Conservation (phyloP, 2,329 filamentous ascomycete species). For the Penicillium sumatraense region DNA sequence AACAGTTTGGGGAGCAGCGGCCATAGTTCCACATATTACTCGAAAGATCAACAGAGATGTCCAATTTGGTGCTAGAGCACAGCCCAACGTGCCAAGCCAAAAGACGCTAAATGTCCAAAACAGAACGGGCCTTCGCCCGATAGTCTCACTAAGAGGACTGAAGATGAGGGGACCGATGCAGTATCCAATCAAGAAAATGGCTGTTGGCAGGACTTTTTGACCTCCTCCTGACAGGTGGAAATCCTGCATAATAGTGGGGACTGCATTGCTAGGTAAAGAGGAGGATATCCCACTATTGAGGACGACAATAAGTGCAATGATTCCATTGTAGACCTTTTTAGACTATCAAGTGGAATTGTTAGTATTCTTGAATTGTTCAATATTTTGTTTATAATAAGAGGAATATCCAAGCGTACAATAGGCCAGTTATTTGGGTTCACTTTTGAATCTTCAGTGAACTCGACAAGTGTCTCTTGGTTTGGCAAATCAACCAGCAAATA, state of each 20-base stretch:
- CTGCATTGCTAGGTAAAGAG: constrained; percentile 45
- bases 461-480: constrained; percentile 29
- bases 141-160: constrained; percentile 49
- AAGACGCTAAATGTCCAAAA: constrained; percentile 55
- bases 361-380: neutral
- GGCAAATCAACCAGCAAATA: constrained; percentile 27
- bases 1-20: constrained; percentile 48
- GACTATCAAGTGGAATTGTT: constrained; percentile 7
- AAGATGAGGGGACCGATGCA: constrained; percentile 47
- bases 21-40: constrained; percentile 46
- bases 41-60: constrained; percentile 47
- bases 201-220: constrained; percentile 40
- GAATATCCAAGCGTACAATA: constrained; percentile 25
- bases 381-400: constrained; percentile 2
- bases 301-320: constrained; percentile 32
- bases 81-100: constrained; percentile 46
- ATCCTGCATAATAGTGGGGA: constrained; percentile 41
- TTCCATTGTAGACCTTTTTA: constrained; percentile 36
- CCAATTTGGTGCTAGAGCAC: constrained; percentile 50
- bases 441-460: constrained; percentile 30
- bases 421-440: constrained; percentile 34
- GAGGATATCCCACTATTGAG: constrained; percentile 45
- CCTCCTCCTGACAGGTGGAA: constrained; percentile 32
- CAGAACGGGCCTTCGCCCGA: constrained; percentile 48
- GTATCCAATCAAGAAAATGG: constrained; percentile 44